Evolutionary conservation across 225 moss, liverwort and hornwort species (phyloP).

Genomic region (Sphagnum tenellum): DNA sequence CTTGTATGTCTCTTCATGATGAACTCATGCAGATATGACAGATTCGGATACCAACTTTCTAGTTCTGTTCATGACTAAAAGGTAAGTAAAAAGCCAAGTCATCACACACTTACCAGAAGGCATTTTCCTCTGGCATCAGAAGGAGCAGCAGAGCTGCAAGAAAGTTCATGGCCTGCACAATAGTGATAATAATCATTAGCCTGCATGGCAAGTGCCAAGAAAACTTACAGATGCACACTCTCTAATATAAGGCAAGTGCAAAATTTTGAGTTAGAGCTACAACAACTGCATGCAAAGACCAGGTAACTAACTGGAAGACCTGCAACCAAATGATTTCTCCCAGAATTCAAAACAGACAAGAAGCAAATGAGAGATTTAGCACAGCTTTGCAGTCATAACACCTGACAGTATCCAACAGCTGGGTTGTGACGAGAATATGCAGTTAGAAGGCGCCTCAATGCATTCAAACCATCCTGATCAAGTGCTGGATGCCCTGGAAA

Average conservation of each 20-base stretch:
- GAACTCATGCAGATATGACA: no score
- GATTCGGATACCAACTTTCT: no score
- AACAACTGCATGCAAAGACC: no score
- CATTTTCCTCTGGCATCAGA: constrained; percentile 43
- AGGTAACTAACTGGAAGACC: background rate
- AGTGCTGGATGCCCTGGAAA: constrained; percentile 50
- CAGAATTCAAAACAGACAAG: no score
- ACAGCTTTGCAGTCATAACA: background rate
- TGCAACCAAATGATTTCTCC: no score
- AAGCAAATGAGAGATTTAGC: no score
- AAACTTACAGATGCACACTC: no score
- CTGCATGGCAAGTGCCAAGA: no score
- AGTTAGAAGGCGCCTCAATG: constrained; percentile 41
- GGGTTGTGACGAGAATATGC: constrained; percentile 49
- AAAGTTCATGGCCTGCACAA: constrained; percentile 40
- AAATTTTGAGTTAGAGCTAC: no score
- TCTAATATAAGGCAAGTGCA: no score
- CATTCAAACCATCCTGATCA: constrained; percentile 39
- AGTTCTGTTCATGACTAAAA: no score
- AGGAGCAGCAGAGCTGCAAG: constrained; percentile 38
- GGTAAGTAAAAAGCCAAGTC: background rate
- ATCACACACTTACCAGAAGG: constrained; percentile 25
- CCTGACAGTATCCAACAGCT: constrained; percentile 45
- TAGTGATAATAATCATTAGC: background rate
- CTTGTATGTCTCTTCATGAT: no score